Base-by-base conservation (phyloP, 1,284 basidiomycete genomes). In the Leccinum griseonigrum region DNA sequence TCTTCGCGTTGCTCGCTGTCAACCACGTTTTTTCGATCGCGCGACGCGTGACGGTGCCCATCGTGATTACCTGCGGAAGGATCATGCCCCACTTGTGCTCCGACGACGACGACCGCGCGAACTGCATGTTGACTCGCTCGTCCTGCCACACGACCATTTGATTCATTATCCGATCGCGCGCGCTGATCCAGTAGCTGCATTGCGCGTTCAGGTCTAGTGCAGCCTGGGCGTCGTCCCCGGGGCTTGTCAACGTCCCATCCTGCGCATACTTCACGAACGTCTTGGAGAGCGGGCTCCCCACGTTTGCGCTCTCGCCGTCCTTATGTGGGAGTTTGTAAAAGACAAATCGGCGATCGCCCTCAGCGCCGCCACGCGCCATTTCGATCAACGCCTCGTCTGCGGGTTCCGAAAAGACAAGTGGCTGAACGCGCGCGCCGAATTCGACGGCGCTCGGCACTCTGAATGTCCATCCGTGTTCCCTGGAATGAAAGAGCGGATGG, bases 1-100 rank as follows among this genome's bases (percentile, higher is more conserved):
- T 90, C 82, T 99, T 99, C 3, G 97, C 96, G 69, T 99, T 99
- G 64, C 95, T 97, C 0, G 97, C 97, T 0, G 97, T 98, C 56
- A 99, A 80, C 97, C 97, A 99, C 1, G 97, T 99, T 76, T 91
- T 94, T 77, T 99, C 97, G 67, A 98, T 98, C 2, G 97, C 96
- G 26, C 97, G 90, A 10, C 96, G 91, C 13, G 97, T 99, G 54
- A 99, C 94, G 0, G 97, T 98, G 11, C 97, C 97, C 97, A 99
- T 99, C 3, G 95, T 92, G 69, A 98, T 92, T 56, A 99, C 92
- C 75, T 97, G 95, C 1, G 97, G 97, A 5, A 99, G 76, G 69
- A 99, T 98, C 70, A 98, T 85, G 10, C 97, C 97, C 79, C 88
- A 90, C 66, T 90, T 89, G 65, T 82, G 76, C 32, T 34, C 11